Base-by-base conservation (phyloP, 768 basidiomycete species). In the Pisolithus orientalis region DNA sequence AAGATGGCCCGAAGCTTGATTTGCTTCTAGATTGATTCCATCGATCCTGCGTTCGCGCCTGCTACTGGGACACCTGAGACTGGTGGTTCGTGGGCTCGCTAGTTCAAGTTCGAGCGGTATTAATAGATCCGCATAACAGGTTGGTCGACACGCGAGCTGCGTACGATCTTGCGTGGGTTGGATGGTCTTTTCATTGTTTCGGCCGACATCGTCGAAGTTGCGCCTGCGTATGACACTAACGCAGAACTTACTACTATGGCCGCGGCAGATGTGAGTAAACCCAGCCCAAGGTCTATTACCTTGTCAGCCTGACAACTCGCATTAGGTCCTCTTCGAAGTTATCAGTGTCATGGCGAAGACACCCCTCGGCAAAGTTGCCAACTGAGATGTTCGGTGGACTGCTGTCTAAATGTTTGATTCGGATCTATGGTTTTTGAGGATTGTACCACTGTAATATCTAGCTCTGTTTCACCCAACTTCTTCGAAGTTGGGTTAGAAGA, bases 51-150 rank as follows among this genome's bases (percentile, higher is more conserved):
- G 14, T 87, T 89, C 56, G 89, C 88, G 2, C 89, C 88, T 27
- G 88, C 87, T 0, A 89, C 89, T 0, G 89, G 89, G 4, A 91
- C 90, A 1, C 90, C 89, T 1, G 90, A 91, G 68, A 85, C 88
- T 0, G 89, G 88, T 0, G 88, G 81, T 66, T 31, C 37, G 60
- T 56, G 32, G 21, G 6, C 45, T 34, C 25, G n/a, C 27, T 28
- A 7, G 13, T 38, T 11, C n/a, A 6, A 1, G 10, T 32, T 49
- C 37, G 16, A 60, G 64, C 27, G 25, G 25, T 39, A 14, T 50
- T 53, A 32, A 31, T 39, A 17, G 5, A 40, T 37, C n/a, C 7
- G 17, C 24, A 24, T 28, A 7, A 16, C 37, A 67, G 67, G 65
- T 9, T 90, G 87, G 89, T 85, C 87, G 4, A 89, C 88, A 6